Base-by-base conservation (phyloP, 2,329 filamentous ascomycete genomes). In the Hirsutella minnesotensis region DNA sequence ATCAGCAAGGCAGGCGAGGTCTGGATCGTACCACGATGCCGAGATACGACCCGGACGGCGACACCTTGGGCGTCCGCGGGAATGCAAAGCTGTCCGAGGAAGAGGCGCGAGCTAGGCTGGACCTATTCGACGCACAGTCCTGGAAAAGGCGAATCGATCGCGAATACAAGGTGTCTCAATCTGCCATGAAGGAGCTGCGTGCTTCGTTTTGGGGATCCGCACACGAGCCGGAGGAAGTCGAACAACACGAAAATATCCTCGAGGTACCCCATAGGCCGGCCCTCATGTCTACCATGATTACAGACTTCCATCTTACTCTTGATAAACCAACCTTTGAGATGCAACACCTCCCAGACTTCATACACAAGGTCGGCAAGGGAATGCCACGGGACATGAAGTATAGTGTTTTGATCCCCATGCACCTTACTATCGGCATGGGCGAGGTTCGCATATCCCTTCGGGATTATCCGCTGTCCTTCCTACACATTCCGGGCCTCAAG, bases 271-370 rank as follows among this genome's bases (percentile, higher is more conserved):
- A 86, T 49, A 76, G 92, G 22, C 90, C 92, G 15, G 84, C 85
- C 8, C 70, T 98, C 13, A 82, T 94, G 79, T 76, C 82, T 3
- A 73, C 86, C 5, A 66, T 86, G 36, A 79, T 96, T 51, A 87
- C 81, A 46, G 90, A 98, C 57, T 68, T 98, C 27, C 83, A 90
- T 49, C 72, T 98, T 43, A 70, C 79, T 27, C 72, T 98, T 46
- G 92, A 96, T 61, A 95, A 95, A 59, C 92, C 92, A 1, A 90
- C 86, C 0, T 98, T 98, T 57, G 83, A 88, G 0, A 68, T 94
- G 46, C 71, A 77, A 3, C 81, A 95, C 12, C 78, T 90, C 43
- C 85, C 90, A 0, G 76, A 83, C 15, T 98, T 94, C 57, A 68
- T 98, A 21, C 76, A 95, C 56, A 77, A 79, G 39, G 81, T 96